Conservation (phyloP, 306 rosid genomes). For the Begonia fuchsioides region DNA sequence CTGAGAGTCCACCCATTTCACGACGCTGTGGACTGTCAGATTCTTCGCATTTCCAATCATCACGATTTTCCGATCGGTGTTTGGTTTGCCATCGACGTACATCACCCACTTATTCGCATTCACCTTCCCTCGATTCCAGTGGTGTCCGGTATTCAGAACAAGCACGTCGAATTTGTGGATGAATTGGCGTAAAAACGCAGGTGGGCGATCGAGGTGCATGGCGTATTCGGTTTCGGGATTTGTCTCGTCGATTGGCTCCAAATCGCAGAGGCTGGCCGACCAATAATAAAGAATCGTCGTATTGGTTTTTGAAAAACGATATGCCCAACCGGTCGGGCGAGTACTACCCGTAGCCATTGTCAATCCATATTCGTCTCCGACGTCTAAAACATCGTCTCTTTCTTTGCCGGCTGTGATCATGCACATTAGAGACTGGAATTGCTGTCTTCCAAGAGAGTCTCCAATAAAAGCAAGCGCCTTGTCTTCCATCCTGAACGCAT, state of each 20-base stretch:
- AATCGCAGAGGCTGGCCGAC: constrained; percentile 80
- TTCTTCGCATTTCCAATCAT: constrained; percentile 46
- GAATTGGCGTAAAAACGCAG: constrained; percentile 54
- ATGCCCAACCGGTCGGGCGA: constrained; percentile 96
- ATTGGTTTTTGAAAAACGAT: constrained; percentile 56
- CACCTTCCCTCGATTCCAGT: constrained; percentile 81
- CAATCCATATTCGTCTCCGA: constrained; percentile 67
- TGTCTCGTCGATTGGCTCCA: constrained; percentile 38
- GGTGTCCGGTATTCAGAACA: constrained; percentile 93
- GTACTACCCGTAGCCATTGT: constrained; percentile 59
- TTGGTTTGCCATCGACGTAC: constrained; percentile 51
- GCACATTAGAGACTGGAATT: constrained; percentile 91
- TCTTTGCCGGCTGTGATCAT: constrained; percentile 69
- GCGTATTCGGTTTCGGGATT: constrained; percentile 42
- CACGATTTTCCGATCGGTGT: constrained; percentile 21
- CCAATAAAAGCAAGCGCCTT: constrained; percentile 80
- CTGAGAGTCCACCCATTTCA: constrained; percentile 63
- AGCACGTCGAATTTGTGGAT: constrained; percentile 53
- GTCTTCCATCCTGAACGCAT: constrained; percentile 61
- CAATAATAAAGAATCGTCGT: constrained; percentile 82
- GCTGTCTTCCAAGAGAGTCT: constrained; percentile 87
- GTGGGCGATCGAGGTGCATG: constrained; percentile 88
- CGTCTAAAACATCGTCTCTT: constrained; percentile 46
- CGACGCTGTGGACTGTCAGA: constrained; percentile 46
- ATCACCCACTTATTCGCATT: constrained; percentile 69